Conservation (phyloP, 192 early-diverging fungal species). For the Podila clonocystis region DNA sequence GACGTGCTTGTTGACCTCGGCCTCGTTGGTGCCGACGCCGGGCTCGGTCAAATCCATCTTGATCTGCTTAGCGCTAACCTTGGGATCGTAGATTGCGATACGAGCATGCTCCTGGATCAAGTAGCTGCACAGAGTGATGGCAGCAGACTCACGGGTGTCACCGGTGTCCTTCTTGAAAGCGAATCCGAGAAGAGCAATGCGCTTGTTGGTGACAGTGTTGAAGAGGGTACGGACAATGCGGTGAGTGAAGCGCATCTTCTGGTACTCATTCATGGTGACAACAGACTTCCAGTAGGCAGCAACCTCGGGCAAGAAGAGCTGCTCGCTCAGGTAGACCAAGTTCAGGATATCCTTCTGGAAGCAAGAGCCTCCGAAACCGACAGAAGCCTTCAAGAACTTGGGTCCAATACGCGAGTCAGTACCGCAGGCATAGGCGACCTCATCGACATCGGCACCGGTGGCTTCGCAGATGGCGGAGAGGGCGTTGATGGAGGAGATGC, state of each 20-base stretch:
- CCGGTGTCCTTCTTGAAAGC: slow-evolving; percentile 96
- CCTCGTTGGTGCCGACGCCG: slow-evolving; percentile 59
- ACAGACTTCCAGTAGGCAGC: slow-evolving; percentile 95
- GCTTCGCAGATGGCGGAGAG: slow-evolving; percentile 93
- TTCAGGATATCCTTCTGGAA: slow-evolving; percentile 97
- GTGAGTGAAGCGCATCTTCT: slow-evolving; percentile 84
- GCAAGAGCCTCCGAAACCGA: slow-evolving; percentile 96
- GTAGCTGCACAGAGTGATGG: slow-evolving; percentile 84
- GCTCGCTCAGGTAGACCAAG: slow-evolving; percentile 87
- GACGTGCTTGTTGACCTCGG: slow-evolving; percentile 67
- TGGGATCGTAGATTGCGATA: slow-evolving; percentile 90
- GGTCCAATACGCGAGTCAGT: slow-evolving; percentile 87
- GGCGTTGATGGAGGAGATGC: slow-evolving; percentile 92
- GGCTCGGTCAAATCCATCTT: slow-evolving; percentile 69
- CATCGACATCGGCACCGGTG: slow-evolving; percentile 89
- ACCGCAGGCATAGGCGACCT: slow-evolving; percentile 92
- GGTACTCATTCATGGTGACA: slow-evolving; percentile 91
- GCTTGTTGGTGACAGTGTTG: slow-evolving; percentile 84
- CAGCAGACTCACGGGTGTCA: slow-evolving; percentile 92
- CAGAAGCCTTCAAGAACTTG: slow-evolving; percentile 89
- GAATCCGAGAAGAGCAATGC: slow-evolving; percentile 87
- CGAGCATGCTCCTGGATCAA: slow-evolving; percentile 82
- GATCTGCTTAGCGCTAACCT: slow-evolving; percentile 81
- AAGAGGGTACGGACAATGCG: slow-evolving; percentile 78
- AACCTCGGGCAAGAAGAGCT: slow-evolving; percentile 87